These are phyloP conservation scores for Pseudogymnoascus destructans DNA, from an alignment of 2,329 filamentous ascomycete genomes.

Conservation along the genomic window DNA sequence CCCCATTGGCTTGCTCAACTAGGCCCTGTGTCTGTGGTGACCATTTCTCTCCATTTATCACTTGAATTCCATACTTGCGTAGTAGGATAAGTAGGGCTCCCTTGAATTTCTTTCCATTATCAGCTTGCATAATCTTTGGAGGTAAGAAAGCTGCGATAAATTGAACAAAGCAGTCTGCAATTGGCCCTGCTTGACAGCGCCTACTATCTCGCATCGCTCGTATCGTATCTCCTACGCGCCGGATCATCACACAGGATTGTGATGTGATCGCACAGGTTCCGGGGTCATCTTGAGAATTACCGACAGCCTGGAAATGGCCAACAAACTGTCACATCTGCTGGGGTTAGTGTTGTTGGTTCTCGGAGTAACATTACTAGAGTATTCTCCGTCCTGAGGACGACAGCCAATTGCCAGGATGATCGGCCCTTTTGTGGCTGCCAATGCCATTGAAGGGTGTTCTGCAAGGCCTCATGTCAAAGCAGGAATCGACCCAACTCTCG, in stretches of 20 bases:
- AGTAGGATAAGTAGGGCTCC: too few relatives aligned
- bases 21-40: too few relatives aligned
- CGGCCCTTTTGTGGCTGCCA: background rate
- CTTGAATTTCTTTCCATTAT: too few relatives aligned
- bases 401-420: background rate
- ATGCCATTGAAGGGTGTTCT: background rate
- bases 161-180: too few relatives aligned
- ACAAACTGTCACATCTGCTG: background rate
- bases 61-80: too few relatives aligned
- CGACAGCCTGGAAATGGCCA: background rate
- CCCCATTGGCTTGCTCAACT: too few relatives aligned
- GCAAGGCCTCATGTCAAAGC: background rate
- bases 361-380: background rate
- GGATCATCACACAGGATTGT: background rate
- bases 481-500: background rate
- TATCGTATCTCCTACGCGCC: background rate
- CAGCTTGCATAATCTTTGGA: too few relatives aligned
- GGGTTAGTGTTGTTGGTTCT: background rate
- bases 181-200: too few relatives aligned
- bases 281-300: background rate
- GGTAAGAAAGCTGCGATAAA: too few relatives aligned
- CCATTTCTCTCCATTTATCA: too few relatives aligned
- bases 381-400: background rate
- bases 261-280: background rate
- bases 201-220: background rate